Evolutionary conservation across 169 alveolate species (phyloP), one percentile per base, ranked within the genome.

Genomic region (Ichthyophthirius multifiliis): DNA sequence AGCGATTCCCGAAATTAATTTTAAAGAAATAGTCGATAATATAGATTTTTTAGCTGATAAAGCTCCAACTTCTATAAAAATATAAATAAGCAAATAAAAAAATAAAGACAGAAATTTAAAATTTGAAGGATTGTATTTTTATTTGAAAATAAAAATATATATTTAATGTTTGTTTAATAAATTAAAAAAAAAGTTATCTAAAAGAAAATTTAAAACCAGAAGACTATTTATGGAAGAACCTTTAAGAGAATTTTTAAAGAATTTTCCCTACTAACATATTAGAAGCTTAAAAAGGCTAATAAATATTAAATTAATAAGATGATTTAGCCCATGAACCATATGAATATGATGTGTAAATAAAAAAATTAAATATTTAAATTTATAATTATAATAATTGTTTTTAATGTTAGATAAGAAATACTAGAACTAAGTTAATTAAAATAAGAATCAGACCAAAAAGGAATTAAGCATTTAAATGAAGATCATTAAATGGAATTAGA

Each of bases 401-500:
- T 39, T 47, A 67, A 12, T 67, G 20, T 39, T 32, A 37, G n/a
- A 41, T 35, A 10, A 30, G 18, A 4, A 67, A 34, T 20, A n/a
- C 39, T 0, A 39, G n/a, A n/a, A n/a, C n/a, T n/a, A n/a, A n/a
- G n/a, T n/a, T n/a, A n/a, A n/a, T n/a, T n/a, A 39, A 18, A 67
- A 34, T 13, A 67, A 62, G 41, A 67, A 39, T 4, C 77, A 37
- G 15, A 37, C 23, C 30, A 62, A 67, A 67, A 67, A 44, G 41
- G 77, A n/a, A n/a, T n/a, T n/a, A n/a, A n/a, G n/a, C n/a, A n/a
- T n/a, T n/a, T n/a, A n/a, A n/a, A n/a, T n/a, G n/a, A 39, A 12
- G 46, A 67, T 20, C 32, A 67, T 9, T n/a, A 41, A 67, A 37
- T 67, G 7, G 77, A 67, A 67, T 35, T 67, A 16, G 77, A 67